phyloP scores from a whole-genome alignment of 768 basidiomycete genomes.

The Cytidiella melzeri region DNA sequence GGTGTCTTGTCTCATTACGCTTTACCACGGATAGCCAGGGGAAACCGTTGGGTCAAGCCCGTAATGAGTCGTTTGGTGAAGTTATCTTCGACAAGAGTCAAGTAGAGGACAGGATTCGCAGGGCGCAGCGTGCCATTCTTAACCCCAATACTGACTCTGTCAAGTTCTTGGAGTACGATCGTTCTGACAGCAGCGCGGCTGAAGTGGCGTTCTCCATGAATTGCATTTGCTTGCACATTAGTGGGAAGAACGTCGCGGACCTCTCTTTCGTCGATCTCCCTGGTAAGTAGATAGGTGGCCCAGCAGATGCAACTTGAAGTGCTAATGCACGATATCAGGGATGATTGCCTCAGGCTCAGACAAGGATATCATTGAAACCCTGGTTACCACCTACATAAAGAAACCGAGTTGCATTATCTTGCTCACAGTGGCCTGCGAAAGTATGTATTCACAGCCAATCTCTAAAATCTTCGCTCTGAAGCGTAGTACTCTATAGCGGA shows the following conservation, averaged over 20 bases:
- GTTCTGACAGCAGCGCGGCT: constrained; percentile 20
- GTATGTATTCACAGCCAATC: constrained; percentile 28
- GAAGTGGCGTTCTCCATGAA: constrained; percentile 32
- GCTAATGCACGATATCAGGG: constrained; percentile 2
- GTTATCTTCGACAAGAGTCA: constrained; percentile 42
- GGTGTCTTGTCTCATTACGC: constrained; percentile 28
- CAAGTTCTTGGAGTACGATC: constrained; percentile 34
- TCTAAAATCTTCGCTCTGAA: neutral
- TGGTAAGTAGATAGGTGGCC: constrained; percentile 22
- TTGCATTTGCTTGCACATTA: constrained; percentile 31
- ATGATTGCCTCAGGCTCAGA: constrained; percentile 31
- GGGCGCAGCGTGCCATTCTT: constrained; percentile 61
- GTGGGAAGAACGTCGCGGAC: constrained; percentile 32
- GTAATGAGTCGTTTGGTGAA: constrained; percentile 21
- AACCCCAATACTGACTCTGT: constrained; percentile 37
- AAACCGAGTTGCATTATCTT: constrained; percentile 59
- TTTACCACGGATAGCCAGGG: constrained; percentile 25
- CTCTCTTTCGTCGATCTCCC: constrained; percentile 37
- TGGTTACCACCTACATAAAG: constrained; percentile 55
- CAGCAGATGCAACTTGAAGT: neutral
- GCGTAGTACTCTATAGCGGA: constrained; percentile 46
- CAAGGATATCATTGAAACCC: constrained; percentile 52
- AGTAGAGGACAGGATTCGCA: constrained; percentile 62
- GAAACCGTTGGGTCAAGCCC: constrained; percentile 28
- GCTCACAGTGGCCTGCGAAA: constrained; percentile 57